Base-by-base conservation (phyloP, 306 rosid genomes). In the Ziziphus jujuba region DNA sequence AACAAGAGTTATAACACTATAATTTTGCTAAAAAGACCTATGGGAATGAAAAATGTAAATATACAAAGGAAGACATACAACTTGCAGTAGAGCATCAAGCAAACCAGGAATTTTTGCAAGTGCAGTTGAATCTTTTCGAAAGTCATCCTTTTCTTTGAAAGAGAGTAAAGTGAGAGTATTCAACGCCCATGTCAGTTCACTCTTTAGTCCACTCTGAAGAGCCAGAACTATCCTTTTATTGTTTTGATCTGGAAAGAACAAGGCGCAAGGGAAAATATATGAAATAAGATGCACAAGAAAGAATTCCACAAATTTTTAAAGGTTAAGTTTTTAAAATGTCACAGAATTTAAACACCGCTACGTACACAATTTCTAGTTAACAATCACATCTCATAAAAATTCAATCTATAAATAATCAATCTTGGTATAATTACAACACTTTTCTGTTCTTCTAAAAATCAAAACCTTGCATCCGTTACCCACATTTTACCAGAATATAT, bases 51-150 rank as follows among this genome's bases (percentile, higher is more conserved):
- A 62, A 75, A 50, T 48, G 28, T 2, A 67, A 56, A 43, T 50
- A 48, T 45, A 40, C 47, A 48, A 38, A 40, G 33, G 19, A 60
- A 56, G 67, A 82, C 99, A 49, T 90, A 95, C 99, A 82, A 90
- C 90, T 87, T 86, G 91, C 25, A 95, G 99, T 44, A 95, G 90
- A 23, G 99, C 97, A 84, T 95, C 99, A 44, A 95, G 97, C 87
- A 95, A 84, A 48, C 97, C 92, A 2, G 91, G 93, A 70, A 90
- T 88, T 83, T 91, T 95, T 0, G 99, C 77, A 0, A 95, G 91
- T 22, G 99, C 89, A 44, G 90, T 79, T 21, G 97, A 71, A 50
- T 90, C 99, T 81, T 61, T 88, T 54, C 97, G 96, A 83, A 82
- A 75, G 53, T 95, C 99, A 71, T 95, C 99, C 81, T 87, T 93